phyloP scores from a whole-genome alignment of 2,329 filamentous ascomycete genomes.

The Fusarium albosuccineum region DNA sequence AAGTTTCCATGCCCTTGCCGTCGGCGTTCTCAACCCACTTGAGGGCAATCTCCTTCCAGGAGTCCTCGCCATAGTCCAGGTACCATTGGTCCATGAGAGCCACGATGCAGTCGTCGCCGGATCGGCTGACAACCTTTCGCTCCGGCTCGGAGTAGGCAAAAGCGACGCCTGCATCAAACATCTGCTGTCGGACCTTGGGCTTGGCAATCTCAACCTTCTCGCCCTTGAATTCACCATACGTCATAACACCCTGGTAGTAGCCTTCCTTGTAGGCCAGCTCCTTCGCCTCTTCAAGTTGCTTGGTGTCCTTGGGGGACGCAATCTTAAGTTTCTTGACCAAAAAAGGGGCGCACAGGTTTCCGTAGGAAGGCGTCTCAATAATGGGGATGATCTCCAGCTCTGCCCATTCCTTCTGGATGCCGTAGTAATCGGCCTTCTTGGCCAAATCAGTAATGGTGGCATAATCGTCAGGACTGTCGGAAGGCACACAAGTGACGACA shows the following conservation, averaged over 20 bases:
- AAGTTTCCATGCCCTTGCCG: constrained; percentile 81
- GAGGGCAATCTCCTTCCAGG: constrained; percentile 83
- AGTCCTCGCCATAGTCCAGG: constrained; percentile 92
- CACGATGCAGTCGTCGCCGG: constrained; percentile 92
- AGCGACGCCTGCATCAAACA: constrained; percentile 82
- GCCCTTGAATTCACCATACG: constrained; percentile 88
- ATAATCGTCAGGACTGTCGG: constrained; percentile 93
- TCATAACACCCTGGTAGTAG: constrained; percentile 94
- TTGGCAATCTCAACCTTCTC: constrained; percentile 89
- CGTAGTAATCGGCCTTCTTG: constrained; percentile 97
- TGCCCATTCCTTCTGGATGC: constrained; percentile 96
- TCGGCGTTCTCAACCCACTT: constrained; percentile 77
- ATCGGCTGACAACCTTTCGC: constrained; percentile 87
- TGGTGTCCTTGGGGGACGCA: constrained; percentile 93
- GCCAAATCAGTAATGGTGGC: constrained; percentile 87
- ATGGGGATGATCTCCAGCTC: constrained; percentile 90
- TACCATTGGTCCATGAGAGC: constrained; percentile 98
- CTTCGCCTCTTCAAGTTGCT: constrained; percentile 91
- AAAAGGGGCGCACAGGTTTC: constrained; percentile 84
- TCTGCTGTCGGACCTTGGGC: constrained; percentile 81
- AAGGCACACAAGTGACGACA: constrained; percentile 95
- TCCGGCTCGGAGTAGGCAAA: constrained; percentile 97
- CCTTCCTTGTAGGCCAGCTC: constrained; percentile 97
- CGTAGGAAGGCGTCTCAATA: constrained; percentile 89
- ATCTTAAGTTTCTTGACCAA: constrained; percentile 96